Evolutionary conservation across 257 asterid genomes (phyloP), one percentile per base, ranked within the genome.

Genomic region (Nicotiana otophora): DNA sequence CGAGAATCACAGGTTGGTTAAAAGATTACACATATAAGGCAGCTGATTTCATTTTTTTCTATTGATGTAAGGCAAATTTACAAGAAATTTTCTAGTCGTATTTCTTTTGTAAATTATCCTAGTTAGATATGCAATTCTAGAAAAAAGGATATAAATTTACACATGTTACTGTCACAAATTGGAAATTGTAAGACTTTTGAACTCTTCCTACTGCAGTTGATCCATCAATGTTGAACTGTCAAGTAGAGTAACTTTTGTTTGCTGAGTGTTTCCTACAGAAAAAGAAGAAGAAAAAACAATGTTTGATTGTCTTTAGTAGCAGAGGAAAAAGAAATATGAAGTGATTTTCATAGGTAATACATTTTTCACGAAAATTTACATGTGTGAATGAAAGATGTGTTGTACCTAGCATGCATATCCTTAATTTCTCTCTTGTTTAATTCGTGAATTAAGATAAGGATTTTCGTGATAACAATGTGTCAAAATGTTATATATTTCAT

Each of bases 21-120:
- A 26, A 53, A 15, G 17, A 77, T 77, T n/a, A 53, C 30, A n/a
- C 55, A 8, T 4, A 17, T 16, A 77, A 57, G 55, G 55, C 69
- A 72, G 60, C 46, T 72, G 60, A 15, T 75, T 75, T 75, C 64
- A 61, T 60, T 78, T 55, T 36, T 60, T 69, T 70, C 20, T 42
- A 36, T 79, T 34, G 74, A 39, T 61, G 46, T 79, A 78, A 36
- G 36, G 20, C 15, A 60, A 6, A 19, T 78, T 78, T 12, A 23
- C 12, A 14, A 34, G 30, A 10, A 72, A 7, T 72, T 72, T 72
- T 42, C 78, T 57, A 20, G 54, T 78, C 31, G 7, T 62, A 12
- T 58, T 58, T 58, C 70, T 58, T n/a, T 17, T 77, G 81, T 77
- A 78, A 78, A 78, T 78, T 33, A 39, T 55, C 57, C 15, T 58